Evolutionary conservation across 2,329 filamentous ascomycete genomes (phyloP).

Genomic region (Alternaria longipes): DNA sequence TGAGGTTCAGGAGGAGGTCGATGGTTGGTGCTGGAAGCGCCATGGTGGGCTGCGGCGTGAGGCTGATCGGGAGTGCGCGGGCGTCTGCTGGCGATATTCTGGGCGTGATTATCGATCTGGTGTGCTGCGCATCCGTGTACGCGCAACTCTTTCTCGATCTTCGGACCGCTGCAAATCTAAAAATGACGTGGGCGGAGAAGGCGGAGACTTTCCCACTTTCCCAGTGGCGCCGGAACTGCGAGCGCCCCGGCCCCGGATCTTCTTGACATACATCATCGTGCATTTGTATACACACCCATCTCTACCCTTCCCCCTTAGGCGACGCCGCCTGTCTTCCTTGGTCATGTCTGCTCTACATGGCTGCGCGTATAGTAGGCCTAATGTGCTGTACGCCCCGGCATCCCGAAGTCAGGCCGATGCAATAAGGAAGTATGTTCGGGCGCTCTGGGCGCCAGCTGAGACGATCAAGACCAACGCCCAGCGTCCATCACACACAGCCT

Average conservation of each 20-base stretch:
- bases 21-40: constrained; percentile 52
- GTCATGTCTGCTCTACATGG: not conserved
- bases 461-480: constrained; percentile 15
- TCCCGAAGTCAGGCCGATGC: constrained; percentile 1
- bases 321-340: not conserved
- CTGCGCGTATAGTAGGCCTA: not conserved
- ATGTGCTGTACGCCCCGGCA: not conserved
- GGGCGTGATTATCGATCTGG: not conserved
- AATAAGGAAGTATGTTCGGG: not conserved
- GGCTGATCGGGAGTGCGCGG: constrained; percentile 2
- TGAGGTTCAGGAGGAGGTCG: constrained; percentile 63
- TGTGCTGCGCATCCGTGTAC: constrained; percentile 9
- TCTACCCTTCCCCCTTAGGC: not conserved
- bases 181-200: constrained; percentile 28
- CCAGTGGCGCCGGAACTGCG: not conserved
- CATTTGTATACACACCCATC: not conserved
- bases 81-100: not conserved
- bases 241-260: not conserved
- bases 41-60: constrained; percentile 26
- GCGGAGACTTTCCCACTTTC: not conserved
- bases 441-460: constrained; percentile 26
- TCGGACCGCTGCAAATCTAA: constrained; percentile 3
- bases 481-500: constrained; percentile 27
- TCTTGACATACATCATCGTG: not conserved
- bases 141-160: constrained; percentile 2